phyloP scores from a whole-genome alignment of 2,329 filamentous ascomycete species.

The Colletotrichum navitas region DNA sequence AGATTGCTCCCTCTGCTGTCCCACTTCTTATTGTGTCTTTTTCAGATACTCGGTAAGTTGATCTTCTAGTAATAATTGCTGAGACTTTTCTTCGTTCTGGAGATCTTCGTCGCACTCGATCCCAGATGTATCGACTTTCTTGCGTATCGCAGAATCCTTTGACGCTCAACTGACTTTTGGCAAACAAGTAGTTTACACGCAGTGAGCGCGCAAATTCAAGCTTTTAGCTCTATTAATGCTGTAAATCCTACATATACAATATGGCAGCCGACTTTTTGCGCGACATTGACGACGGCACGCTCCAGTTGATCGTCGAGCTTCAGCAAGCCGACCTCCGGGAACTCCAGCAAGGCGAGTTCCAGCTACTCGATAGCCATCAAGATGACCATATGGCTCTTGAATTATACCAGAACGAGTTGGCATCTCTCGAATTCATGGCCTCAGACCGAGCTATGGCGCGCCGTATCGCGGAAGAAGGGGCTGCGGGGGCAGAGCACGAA shows the following conservation, averaged over 20 bases:
- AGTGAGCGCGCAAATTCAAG: background rate
- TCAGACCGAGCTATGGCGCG: background rate
- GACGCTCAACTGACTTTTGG: background rate
- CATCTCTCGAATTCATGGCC: background rate
- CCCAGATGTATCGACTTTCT: too few relatives aligned
- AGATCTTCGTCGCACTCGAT: background rate
- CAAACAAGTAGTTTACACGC: too few relatives aligned
- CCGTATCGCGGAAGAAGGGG: background rate
- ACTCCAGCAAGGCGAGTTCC: too few relatives aligned
- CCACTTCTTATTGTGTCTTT: background rate
- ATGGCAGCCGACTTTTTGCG: background rate
- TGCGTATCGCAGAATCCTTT: background rate
- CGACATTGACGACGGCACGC: background rate
- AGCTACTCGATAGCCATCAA: background rate
- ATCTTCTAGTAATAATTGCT: background rate
- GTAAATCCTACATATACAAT: background rate
- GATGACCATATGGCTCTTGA: background rate
- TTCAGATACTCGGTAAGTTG: background rate
- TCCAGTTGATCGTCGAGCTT: background rate
- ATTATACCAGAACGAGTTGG: background rate
- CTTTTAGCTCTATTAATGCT: too few relatives aligned
- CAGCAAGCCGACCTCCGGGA: background rate
- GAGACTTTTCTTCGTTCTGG: background rate
- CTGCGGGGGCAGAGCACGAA: background rate
- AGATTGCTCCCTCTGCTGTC: background rate